Conservation (phyloP, 192 early-diverging fungal species). For the Entomortierella lignicola region DNA sequence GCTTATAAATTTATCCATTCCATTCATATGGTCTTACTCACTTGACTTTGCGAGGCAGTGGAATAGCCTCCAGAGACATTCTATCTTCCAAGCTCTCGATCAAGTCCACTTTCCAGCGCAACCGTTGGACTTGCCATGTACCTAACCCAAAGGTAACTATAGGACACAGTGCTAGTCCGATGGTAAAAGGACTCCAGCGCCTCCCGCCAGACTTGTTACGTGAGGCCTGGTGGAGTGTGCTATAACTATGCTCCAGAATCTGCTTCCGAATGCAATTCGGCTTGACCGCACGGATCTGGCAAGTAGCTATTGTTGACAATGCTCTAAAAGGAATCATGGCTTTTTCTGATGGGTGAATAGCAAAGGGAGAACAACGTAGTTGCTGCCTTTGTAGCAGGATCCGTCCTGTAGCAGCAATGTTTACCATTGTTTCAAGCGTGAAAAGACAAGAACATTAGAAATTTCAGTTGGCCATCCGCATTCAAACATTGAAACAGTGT, state of each 20-base stretch:
- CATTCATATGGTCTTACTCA: slow-evolving; percentile 29
- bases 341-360: not conserved
- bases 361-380: not conserved
- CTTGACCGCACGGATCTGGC: not conserved
- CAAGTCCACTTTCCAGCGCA: slow-evolving; percentile 88
- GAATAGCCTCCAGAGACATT: slow-evolving; percentile 69
- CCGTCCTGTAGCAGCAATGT: not conserved
- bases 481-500: no score
- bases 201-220: slow-evolving; percentile 33
- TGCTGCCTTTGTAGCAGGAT: not conserved
- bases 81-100: slow-evolving; percentile 78
- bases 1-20: no score
- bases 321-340: not conserved
- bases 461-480: no score
- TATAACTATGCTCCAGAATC: slow-evolving; percentile 6
- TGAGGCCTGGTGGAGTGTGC: slow-evolving; percentile 29
- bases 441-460: no score
- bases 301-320: slow-evolving; percentile 1
- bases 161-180: slow-evolving; percentile 59
- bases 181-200: slow-evolving; percentile 41
- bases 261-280: not conserved
- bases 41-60: slow-evolving; percentile 75
- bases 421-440: no score
- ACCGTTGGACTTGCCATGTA: slow-evolving; percentile 88
- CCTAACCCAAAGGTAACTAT: slow-evolving; percentile 78